Conservation (phyloP, 257 asterid genomes). For the Lycium ferocissimum region DNA sequence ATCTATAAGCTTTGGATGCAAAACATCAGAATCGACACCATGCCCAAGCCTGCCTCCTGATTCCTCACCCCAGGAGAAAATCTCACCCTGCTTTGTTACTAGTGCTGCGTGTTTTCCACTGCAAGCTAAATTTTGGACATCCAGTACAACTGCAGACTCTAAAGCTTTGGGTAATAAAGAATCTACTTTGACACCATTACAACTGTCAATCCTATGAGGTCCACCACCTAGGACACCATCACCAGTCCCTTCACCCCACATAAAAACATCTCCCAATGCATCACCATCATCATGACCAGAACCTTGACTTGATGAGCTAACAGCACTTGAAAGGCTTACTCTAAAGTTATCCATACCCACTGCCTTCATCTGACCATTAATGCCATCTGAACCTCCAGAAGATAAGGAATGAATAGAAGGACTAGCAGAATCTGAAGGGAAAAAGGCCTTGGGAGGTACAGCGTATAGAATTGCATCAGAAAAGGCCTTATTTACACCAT, state of each 20-base stretch:
- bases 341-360: slow-evolving; percentile 85
- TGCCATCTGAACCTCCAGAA: slow-evolving; percentile 82
- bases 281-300: slow-evolving; percentile 96
- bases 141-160: slow-evolving; percentile 89
- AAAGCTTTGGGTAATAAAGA: slow-evolving; percentile 79
- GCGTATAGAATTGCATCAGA: slow-evolving; percentile 70
- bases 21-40: slow-evolving; percentile 89
- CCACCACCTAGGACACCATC: slow-evolving; percentile 87
- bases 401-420: slow-evolving; percentile 77
- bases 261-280: slow-evolving; percentile 88
- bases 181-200: slow-evolving; percentile 64
- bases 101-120: slow-evolving; percentile 84
- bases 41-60: slow-evolving; percentile 95
- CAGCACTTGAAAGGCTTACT: slow-evolving; percentile 96
- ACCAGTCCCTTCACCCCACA: slow-evolving; percentile 93
- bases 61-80: slow-evolving; percentile 96
- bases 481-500: slow-evolving; percentile 71
- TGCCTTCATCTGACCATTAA: slow-evolving; percentile 75
- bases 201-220: slow-evolving; percentile 57
- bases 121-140: slow-evolving; percentile 88
- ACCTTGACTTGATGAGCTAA: slow-evolving; percentile 97
- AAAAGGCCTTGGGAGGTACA: slow-evolving; percentile 77
- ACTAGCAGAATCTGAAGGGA: slow-evolving; percentile 79
- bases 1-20: slow-evolving; percentile 85
- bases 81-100: slow-evolving; percentile 90